phyloP scores from a whole-genome alignment of 805 yeast species.

The Danielozyma ontarioensis region DNA sequence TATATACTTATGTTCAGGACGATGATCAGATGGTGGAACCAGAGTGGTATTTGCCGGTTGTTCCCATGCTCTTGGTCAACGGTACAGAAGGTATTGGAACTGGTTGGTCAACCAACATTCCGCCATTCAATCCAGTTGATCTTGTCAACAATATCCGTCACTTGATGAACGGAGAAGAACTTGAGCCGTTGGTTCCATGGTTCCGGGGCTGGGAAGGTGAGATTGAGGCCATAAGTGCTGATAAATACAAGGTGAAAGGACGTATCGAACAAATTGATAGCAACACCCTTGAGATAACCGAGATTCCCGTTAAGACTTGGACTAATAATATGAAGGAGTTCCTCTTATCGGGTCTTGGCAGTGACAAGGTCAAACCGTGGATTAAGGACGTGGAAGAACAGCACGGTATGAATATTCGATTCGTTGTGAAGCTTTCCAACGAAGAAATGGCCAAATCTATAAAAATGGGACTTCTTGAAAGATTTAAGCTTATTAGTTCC shows the following conservation, averaged over 20 bases:
- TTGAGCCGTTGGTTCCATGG: conserved; percentile 84
- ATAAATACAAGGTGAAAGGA: conserved; percentile 74
- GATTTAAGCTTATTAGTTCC: conserved; percentile 71
- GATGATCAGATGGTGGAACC: conserved; percentile 95
- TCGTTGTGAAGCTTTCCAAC: conserved; percentile 65
- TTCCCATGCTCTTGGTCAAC: conserved; percentile 92
- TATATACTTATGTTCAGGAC: conserved; percentile 77
- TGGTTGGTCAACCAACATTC: conserved; percentile 95
- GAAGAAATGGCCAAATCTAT: conserved; percentile 82
- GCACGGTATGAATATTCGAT: conserved; percentile 76
- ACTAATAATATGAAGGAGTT: conserved; percentile 85
- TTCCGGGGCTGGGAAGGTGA: conserved; percentile 92
- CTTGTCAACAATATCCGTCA: conserved; percentile 68
- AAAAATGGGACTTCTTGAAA: conserved; percentile 72
- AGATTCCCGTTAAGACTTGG: conserved; percentile 91
- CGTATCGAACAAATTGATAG: conserved; percentile 75
- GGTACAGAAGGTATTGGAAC: conserved; percentile 99
- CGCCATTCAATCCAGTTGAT: conserved; percentile 84
- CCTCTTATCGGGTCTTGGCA: conserved; percentile 70
- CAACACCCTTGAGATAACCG: conserved; percentile 81
- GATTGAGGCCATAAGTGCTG: conserved; percentile 58
- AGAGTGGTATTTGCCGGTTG: conserved; percentile 88
- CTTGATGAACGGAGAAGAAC: conserved; percentile 67
- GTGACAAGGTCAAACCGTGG: conserved; percentile 74
- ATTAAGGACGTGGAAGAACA: conserved; percentile 94